These are phyloP conservation scores for Closterium sp. DNA, from an alignment of 139 green algal species.

Conservation along the genomic window DNA sequence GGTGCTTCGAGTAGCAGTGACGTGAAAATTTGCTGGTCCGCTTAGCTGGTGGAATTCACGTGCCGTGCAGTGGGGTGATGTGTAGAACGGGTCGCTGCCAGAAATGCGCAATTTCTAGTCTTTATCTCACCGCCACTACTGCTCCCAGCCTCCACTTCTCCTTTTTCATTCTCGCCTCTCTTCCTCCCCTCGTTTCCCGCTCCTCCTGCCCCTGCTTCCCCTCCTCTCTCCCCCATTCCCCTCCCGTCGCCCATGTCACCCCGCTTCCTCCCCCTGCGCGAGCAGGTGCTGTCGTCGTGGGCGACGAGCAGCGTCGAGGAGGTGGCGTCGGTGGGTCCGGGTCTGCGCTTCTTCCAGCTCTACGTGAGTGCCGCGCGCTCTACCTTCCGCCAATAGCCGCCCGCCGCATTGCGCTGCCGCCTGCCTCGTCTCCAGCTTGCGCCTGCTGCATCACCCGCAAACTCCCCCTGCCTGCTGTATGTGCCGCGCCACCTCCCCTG, in stretches of 20 bases:
- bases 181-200: background rate
- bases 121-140: background rate
- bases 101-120: background rate
- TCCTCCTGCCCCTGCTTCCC: background rate
- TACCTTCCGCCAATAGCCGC: background rate
- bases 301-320: slow-evolving; percentile 54
- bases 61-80: background rate
- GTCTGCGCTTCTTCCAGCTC: slow-evolving; percentile 53
- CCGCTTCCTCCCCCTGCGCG: background rate
- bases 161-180: background rate
- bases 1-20: background rate
- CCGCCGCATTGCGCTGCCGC: background rate
- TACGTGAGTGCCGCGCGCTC: slow-evolving; percentile 32
- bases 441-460: background rate
- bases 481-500: background rate
- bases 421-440: background rate
- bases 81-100: background rate
- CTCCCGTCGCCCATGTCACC: background rate
- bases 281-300: slow-evolving; percentile 51
- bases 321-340: slow-evolving; percentile 45
- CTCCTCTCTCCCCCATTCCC: background rate
- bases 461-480: background rate
- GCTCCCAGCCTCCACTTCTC: background rate
- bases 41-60: background rate
- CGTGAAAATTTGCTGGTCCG: background rate